phyloP scores from a whole-genome alignment of 2,329 filamentous ascomycete genomes.

The Fonsecaea monophora region DNA sequence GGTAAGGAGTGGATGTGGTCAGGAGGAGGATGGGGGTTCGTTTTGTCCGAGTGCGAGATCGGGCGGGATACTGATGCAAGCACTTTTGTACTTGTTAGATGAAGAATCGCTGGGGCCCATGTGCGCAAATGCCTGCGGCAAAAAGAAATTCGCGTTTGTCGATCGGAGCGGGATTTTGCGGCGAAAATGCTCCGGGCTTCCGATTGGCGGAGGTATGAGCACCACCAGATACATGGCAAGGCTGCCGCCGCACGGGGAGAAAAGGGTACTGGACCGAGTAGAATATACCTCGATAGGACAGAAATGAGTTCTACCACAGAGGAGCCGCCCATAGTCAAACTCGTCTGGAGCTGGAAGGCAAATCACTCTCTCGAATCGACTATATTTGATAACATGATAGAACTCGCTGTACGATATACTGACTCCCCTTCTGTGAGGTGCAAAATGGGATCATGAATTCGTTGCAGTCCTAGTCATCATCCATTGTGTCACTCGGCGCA shows the following conservation, averaged over 20 bases:
- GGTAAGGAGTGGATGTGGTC: slow-evolving; percentile 6
- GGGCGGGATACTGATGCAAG: not conserved
- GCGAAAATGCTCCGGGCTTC: slow-evolving; percentile 9
- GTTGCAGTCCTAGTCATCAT: not conserved
- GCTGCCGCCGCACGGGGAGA: not conserved
- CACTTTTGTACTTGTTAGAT: not conserved
- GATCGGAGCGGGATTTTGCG: slow-evolving; percentile 23
- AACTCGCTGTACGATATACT: not conserved
- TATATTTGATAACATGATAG: not conserved
- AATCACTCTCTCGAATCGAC: not conserved
- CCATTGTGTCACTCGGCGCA: not conserved
- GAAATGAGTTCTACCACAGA: not conserved
- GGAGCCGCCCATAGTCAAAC: not conserved
- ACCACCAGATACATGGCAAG: not conserved
- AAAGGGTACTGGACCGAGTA: not conserved
- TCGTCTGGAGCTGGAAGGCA: not conserved
- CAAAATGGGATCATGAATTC: not conserved
- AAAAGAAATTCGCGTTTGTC: slow-evolving; percentile 6
- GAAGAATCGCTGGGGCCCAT: not conserved
- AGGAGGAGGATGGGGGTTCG: not conserved
- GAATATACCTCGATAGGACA: not conserved
- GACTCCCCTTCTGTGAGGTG: not conserved
- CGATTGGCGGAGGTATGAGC: slow-evolving; percentile 21
- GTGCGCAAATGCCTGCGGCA: not conserved
- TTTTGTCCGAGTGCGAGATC: not conserved